These are phyloP conservation scores for Jatropha curcas DNA, from an alignment of 345 rosid species.

Conservation along the genomic window DNA sequence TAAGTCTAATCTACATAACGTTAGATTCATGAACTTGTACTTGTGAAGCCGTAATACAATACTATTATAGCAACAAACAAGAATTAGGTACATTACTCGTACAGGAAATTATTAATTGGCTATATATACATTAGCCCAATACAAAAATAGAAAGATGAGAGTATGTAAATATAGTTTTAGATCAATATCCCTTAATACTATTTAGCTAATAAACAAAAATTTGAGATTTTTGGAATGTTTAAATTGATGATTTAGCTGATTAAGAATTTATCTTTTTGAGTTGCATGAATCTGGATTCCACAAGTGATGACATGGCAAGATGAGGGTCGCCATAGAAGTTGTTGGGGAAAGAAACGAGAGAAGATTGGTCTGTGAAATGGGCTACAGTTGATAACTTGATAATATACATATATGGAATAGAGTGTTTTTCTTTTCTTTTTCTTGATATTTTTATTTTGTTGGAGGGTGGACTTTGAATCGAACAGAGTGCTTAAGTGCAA, in stretches of 20 bases:
- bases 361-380: slow-evolving; percentile 75
- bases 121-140: background rate
- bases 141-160: background rate
- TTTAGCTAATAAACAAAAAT: too few species aligned
- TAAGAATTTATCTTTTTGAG: too few species aligned
- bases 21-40: background rate
- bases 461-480: too few species aligned
- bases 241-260: too few species aligned
- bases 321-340: too few species aligned
- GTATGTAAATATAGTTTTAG: too few species aligned
- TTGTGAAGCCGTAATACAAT: background rate
- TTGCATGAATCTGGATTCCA: too few species aligned
- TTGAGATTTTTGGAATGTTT: too few species aligned
- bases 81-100: background rate
- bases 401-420: slow-evolving; percentile 29
- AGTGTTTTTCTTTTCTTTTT: too few species aligned
- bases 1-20: too few species aligned
- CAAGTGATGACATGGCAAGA: slow-evolving; percentile 30
- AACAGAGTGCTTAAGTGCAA: slow-evolving; percentile 38
- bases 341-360: slow-evolving; percentile 52
- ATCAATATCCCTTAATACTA: too few species aligned
- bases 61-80: background rate
- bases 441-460: too few species aligned
- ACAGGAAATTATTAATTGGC: background rate
- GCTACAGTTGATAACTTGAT: slow-evolving; percentile 54